A percentile compares a stretch with the other conserved stretches of the same genome.
phyloP scores from a whole-genome alignment of 2,329 filamentous ascomycete species.

The Biscogniauxia marginata region DNA sequence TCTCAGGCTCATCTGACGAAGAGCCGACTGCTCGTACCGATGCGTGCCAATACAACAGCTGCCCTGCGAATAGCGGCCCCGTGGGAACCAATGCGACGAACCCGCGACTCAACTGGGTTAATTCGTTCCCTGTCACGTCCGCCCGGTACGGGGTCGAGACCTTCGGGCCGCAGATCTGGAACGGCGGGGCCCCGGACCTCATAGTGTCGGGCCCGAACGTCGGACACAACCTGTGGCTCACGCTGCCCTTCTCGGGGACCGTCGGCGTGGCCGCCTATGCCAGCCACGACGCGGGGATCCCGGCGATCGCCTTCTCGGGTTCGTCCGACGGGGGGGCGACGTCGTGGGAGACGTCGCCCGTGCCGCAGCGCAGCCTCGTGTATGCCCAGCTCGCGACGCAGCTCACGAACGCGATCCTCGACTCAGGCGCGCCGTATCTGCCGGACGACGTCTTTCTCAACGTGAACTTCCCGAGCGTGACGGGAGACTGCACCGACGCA shows the following conservation, averaged over 20 bases:
- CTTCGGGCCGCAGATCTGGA: slow-evolving; percentile 53
- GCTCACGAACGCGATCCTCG: slow-evolving; percentile 55
- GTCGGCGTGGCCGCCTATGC: slow-evolving; percentile 65
- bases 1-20: slow-evolving; percentile 50
- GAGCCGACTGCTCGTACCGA: slow-evolving; percentile 46
- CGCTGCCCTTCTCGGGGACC: slow-evolving; percentile 62
- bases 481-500: slow-evolving; percentile 47
- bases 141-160: slow-evolving; percentile 62
- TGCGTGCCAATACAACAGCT: slow-evolving; percentile 62
- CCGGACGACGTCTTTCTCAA: slow-evolving; percentile 62
- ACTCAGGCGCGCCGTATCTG: slow-evolving; percentile 60
- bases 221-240: slow-evolving; percentile 55
- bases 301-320: slow-evolving; percentile 68
- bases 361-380: slow-evolving; percentile 53
- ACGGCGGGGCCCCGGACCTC: slow-evolving; percentile 53
- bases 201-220: slow-evolving; percentile 66
- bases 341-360: slow-evolving; percentile 53
- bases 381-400: slow-evolving; percentile 63
- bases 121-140: slow-evolving; percentile 65
- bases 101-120: slow-evolving; percentile 67
- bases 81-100: slow-evolving; percentile 56
- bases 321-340: slow-evolving; percentile 44
- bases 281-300: slow-evolving; percentile 52
- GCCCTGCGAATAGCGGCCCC: slow-evolving; percentile 54
- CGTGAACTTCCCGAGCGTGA: slow-evolving; percentile 64